Conservation (phyloP, 2,329 filamentous ascomycete species). For the Aaosphaeria pasadenensis region DNA sequence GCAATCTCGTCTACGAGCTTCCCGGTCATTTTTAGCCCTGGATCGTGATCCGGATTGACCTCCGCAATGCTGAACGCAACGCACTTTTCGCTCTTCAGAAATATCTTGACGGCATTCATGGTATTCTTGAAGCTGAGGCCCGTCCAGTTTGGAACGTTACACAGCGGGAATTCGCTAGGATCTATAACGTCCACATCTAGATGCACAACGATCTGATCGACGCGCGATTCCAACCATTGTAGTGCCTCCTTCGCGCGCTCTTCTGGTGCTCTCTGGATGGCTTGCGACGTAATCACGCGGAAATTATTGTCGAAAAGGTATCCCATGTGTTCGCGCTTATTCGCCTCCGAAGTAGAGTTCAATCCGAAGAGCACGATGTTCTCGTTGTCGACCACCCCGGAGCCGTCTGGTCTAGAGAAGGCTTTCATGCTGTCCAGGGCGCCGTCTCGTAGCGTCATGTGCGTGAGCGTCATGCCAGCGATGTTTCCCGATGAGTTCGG, state of each 20-base stretch:
- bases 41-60: slow-evolving; percentile 19
- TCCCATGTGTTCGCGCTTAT: slow-evolving; percentile 11
- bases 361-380: slow-evolving; percentile 17
- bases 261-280: slow-evolving; percentile 10
- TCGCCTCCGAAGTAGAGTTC: slow-evolving; percentile 4
- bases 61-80: slow-evolving; percentile 14
- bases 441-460: slow-evolving; percentile 10
- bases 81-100: slow-evolving; percentile 15
- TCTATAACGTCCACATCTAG: slow-evolving; percentile 25
- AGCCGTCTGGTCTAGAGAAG: slow-evolving; percentile 7
- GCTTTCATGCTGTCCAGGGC: slow-evolving; percentile 6
- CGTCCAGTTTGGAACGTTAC: slow-evolving; percentile 22
- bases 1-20: slow-evolving; percentile 9
- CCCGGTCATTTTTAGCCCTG: slow-evolving; percentile 9
- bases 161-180: slow-evolving; percentile 18
- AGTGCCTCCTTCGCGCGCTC: slow-evolving; percentile 9
- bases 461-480: slow-evolving; percentile 21
- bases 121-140: slow-evolving; percentile 16
- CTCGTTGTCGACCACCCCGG: slow-evolving; percentile 6
- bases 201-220: slow-evolving; percentile 20
- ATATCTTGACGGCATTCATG: slow-evolving; percentile 15
- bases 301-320: slow-evolving; percentile 22
- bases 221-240: slow-evolving; percentile 14
- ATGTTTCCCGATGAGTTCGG: slow-evolving; percentile 10
- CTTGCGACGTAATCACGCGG: slow-evolving; percentile 13